Evolutionary conservation across 2,329 filamentous ascomycete species (phyloP).

Genomic region (Curvularia sp.): DNA sequence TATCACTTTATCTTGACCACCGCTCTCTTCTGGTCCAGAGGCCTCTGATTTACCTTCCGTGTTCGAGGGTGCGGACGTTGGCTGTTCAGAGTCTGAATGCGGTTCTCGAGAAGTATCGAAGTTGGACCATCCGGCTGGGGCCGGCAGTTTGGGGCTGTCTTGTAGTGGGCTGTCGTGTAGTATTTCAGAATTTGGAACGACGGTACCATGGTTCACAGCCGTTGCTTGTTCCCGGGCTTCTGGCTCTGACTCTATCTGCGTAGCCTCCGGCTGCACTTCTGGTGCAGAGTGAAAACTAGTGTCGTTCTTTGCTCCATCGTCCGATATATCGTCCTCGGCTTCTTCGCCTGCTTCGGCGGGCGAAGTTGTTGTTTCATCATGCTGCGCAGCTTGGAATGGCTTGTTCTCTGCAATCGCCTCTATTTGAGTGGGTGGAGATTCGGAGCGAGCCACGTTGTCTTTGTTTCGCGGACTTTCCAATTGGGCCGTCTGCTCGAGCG

Average conservation of each 20-base stretch:
- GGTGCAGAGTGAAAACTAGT: slow-evolving; percentile 33
- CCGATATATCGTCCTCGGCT: slow-evolving; percentile 19
- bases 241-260: slow-evolving; percentile 8
- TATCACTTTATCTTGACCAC: not conserved
- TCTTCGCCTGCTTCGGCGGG: not conserved
- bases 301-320: slow-evolving; percentile 37
- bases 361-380: not conserved
- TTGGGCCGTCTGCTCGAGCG: not conserved
- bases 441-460: not conserved
- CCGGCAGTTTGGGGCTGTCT: not conserved
- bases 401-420: not conserved
- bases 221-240: not conserved
- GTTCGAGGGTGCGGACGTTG: not conserved
- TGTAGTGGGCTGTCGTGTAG: not conserved
- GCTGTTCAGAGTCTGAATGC: not conserved
- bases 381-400: not conserved
- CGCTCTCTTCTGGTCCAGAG: not conserved
- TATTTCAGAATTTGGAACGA: not conserved
- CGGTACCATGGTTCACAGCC: slow-evolving; percentile 13
- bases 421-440: not conserved
- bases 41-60: slow-evolving; percentile 1
- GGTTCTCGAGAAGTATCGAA: not conserved
- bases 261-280: slow-evolving; percentile 26
- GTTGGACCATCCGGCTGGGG: not conserved
- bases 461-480: not conserved